Percentiles rank a stretch among this genome's conserved stretches.
phyloP scores from a whole-genome alignment of 352 stramenopile species.

The Globisporangium splendens region DNA sequence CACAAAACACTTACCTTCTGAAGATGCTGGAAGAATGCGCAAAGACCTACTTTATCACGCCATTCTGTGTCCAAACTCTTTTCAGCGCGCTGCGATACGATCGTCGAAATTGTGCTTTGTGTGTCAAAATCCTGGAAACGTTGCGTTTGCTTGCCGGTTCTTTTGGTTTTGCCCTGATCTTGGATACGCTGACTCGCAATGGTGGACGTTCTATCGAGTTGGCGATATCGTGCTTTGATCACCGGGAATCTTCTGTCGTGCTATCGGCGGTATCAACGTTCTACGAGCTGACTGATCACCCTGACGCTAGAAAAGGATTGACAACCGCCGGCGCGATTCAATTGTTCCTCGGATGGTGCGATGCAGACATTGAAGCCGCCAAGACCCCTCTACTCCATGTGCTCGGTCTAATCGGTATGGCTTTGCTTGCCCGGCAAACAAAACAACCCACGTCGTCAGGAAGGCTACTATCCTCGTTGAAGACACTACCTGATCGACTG shows the following conservation, averaged over 20 bases:
- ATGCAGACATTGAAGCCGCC: slow-evolving; percentile 20
- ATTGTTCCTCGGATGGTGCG: slow-evolving; percentile 44
- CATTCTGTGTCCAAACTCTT: slow-evolving; percentile 7
- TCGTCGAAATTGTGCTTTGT: slow-evolving; percentile 13
- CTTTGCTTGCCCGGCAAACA: slow-evolving; percentile 45
- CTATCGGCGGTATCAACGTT: slow-evolving; percentile 46
- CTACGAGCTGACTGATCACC: slow-evolving; percentile 47
- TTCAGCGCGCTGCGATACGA: slow-evolving; percentile 8
- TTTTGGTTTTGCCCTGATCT: slow-evolving; percentile 47
- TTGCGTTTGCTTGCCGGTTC: slow-evolving; percentile 34
- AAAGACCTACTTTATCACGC: slow-evolving; percentile 5
- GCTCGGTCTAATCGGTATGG: slow-evolving; percentile 47
- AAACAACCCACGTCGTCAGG: slow-evolving; percentile 13
- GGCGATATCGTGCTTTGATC: slow-evolving; percentile 40
- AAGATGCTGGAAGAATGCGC: slow-evolving; percentile 3
- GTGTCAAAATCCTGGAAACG: slow-evolving; percentile 37
- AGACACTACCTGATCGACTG: slow-evolving; percentile 26
- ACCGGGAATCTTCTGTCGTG: slow-evolving; percentile 25
- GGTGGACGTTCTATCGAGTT: slow-evolving; percentile 48
- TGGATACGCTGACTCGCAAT: slow-evolving; percentile 53
- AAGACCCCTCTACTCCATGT: slow-evolving; percentile 29
- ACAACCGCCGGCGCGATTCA: slow-evolving; percentile 56
- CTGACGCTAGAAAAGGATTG: slow-evolving; percentile 53
- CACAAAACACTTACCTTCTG: slow-evolving; percentile 5
- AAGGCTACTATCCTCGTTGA: slow-evolving; percentile 26